Base-by-base conservation (phyloP, 108 stramenopile species). In the Conticribra weissflogii region DNA sequence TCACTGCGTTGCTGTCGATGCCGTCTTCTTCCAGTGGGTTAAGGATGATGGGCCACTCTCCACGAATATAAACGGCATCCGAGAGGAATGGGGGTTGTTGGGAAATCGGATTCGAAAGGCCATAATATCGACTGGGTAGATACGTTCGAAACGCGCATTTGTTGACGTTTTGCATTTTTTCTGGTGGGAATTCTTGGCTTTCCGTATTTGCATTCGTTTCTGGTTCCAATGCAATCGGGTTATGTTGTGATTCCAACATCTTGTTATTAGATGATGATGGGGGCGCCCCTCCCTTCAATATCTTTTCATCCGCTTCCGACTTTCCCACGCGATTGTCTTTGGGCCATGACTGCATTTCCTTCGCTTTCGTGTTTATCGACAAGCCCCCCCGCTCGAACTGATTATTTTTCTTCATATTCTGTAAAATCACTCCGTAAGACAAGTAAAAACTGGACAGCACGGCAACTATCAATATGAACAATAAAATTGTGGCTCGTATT, bases 51-150 rank as follows among this genome's bases (percentile, higher is more conserved):
- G 93, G 93, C 51, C 64, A 78, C 59, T 87, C 51, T 3, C 93
- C 93, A 50, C 85, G 89, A 52, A 95, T 87, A 61, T 95, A 95
- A 24, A 86, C 78, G 5, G 85, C 76, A 1, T 83, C 52, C 8
- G 59, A 49, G 46, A 94, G 67, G 73, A 93, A 93, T 12, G 66
- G 57, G 17, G 86, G 87, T 27, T 81, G 59, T 24, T 32, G 27
- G 22, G 47, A 18, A 24, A 68, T 27, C 8, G 36, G 36, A 12
- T 12, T 41, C 5, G 41, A 21, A 16, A 83, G 48, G 3, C 74
- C 74, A 61, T 91, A 93, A 49, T 87, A 84, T 28, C 92, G 85
- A 61, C 74, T 83, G 18, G 81, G 52, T 49, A 88, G 87, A 65
- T 93, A 93, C 24, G 76, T 55, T 59, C 92, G 86, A 65, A 89